Conservation (phyloP, 495 filamentous ascomycete genomes). For the Daldinia concentrica region DNA sequence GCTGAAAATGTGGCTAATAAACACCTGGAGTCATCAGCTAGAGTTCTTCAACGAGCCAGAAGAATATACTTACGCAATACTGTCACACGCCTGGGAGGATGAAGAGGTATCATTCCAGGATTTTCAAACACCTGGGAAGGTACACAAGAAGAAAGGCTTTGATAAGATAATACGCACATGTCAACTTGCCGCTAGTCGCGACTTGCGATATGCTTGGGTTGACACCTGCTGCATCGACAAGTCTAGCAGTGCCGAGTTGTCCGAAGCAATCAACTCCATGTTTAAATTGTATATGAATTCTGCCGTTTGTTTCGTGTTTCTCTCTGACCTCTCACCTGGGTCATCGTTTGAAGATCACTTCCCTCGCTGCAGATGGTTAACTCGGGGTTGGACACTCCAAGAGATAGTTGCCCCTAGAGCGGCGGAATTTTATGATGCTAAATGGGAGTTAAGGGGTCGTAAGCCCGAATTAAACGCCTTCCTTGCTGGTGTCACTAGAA, state of each 20-base stretch:
- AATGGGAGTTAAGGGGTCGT: conserved; percentile 24
- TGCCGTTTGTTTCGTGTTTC: conserved; percentile 52
- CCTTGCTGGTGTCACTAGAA: conserved; percentile 21
- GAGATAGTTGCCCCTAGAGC: conserved; percentile 49
- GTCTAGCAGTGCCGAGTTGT: conserved; percentile 54
- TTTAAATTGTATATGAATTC: conserved; percentile 52
- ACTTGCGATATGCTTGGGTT: conserved; percentile 44
- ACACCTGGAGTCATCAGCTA: neutral
- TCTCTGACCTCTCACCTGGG: conserved; percentile 47
- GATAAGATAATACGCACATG: conserved; percentile 38
- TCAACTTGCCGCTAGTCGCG: conserved; percentile 11
- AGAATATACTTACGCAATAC: conserved; percentile 50
- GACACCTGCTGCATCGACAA: conserved; percentile 60
- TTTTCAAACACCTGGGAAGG: neutral
- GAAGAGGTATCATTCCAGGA: conserved; percentile 52
- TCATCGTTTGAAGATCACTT: conserved; percentile 12
- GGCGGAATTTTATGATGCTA: conserved; percentile 41
- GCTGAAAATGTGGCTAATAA: conserved; percentile 12
- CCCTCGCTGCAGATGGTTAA: conserved; percentile 47
- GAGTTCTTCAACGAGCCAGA: neutral
- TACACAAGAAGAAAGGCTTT: conserved; percentile 9
- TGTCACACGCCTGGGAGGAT: conserved; percentile 56
- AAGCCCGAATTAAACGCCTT: conserved; percentile 6
- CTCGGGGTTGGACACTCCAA: conserved; percentile 52
- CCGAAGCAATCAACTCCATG: conserved; percentile 59